Conservation (phyloP, 2,329 filamentous ascomycete species). For the Fusarium solani-melongenae region DNA sequence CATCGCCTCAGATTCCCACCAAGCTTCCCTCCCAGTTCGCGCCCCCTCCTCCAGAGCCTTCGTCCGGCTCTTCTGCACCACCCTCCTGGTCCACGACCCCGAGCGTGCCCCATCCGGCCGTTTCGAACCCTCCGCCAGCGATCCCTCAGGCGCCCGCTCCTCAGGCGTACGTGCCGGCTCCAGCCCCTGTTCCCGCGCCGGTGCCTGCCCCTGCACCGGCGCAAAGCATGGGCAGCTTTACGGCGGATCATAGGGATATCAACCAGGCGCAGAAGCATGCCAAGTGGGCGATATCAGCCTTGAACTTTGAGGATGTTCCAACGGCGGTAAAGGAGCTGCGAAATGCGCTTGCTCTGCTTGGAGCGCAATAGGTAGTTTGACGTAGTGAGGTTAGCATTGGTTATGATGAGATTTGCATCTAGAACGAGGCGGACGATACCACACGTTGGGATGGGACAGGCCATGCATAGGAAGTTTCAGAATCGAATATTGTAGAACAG, state of each 20-base stretch:
- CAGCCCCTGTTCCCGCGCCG: constrained; percentile 11
- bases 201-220: constrained; percentile 12
- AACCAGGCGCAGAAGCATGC: constrained; percentile 92
- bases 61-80: constrained; percentile 31
- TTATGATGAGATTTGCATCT: constrained; percentile 4
- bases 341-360: constrained; percentile 77
- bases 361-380: constrained; percentile 57
- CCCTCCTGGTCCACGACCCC: constrained; percentile 39
- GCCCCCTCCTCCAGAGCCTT: constrained; percentile 35
- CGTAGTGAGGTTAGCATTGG: neutral
- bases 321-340: constrained; percentile 89
- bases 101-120: constrained; percentile 31
- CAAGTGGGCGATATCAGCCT: constrained; percentile 93
- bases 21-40: constrained; percentile 39
- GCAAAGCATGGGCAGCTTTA: constrained; percentile 9
- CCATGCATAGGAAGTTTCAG: neutral
- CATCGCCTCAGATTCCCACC: constrained; percentile 43
- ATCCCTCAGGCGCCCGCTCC: constrained; percentile 29
- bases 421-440: constrained; percentile 28
- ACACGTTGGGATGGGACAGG: constrained; percentile 13
- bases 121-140: constrained; percentile 35
- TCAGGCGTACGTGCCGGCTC: constrained; percentile 18
- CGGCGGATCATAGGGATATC: constrained; percentile 67
- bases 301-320: constrained; percentile 95
- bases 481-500: constrained; percentile 15